Evolutionary conservation across 331 rosid species (phyloP), one percentile per base, ranked within the genome.

Genomic region (Quercus lobata): DNA sequence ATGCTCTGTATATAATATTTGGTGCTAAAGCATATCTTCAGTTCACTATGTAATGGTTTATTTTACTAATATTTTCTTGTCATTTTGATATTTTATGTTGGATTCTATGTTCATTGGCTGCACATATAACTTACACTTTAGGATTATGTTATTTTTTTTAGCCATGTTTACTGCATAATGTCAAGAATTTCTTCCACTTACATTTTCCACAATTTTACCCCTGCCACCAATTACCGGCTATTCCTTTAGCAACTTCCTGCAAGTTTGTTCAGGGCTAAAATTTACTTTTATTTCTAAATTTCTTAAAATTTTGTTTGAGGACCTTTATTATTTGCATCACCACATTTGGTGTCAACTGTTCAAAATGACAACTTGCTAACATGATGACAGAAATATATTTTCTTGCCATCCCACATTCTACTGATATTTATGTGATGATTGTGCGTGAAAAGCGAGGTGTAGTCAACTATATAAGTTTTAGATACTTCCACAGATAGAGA

Each of bases 181-280:
- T 63, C 49, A 49, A 34, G 32, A 24, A 69, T 52, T 61, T 84
- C 53, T 65, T 73, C 69, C 30, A 35, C 68, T 46, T 57, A 53
- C 30, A 29, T 77, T 69, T 61, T 1, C 62, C 22, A 63, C 54
- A 32, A 54, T 72, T 77, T 66, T 65, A 78, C 69, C 30, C 44
- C 60, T 57, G n/a, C 69, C 74, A 58, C 65, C 61, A 63, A 10
- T 81, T 49, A 10, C 73, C 62, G 60, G 65, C 53, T 65, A 73
- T 21, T 35, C 11, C 69, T 5, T 76, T 73, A 4, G 76, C 73
- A 77, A 69, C 63, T 27, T 15, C 65, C 46, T 73, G 69, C 74
- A 29, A 68, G 29, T 73, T 56, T 11, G 24, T 72, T 53, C 77
- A 19, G 79, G 69, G 57, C 25, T 78, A 58, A 7, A 68, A 68